Evolutionary conservation across 2,329 filamentous ascomycete species (phyloP), one percentile per base, ranked within the genome.

Genomic region (Penicillium hordei): DNA sequence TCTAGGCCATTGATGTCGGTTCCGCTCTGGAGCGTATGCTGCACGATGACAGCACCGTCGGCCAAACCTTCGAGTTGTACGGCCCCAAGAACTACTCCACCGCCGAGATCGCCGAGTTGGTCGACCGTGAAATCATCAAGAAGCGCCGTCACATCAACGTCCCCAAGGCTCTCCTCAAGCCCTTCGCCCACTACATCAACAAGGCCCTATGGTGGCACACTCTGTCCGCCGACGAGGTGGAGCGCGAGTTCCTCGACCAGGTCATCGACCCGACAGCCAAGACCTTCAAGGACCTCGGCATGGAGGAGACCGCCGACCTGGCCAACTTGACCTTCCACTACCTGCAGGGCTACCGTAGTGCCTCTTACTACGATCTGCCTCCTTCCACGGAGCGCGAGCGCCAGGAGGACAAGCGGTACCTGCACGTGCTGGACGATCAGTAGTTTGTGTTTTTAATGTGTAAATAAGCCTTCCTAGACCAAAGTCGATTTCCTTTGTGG

Each of bases 371-470:
- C 77, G 93, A 99, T 74, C 83, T 97, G 65, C 94, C 94, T 50
- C 93, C 94, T 48, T 88, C 93, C 70, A 97, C 93, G 34, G 93
- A 97, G 80, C 90, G 89, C 77, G 94, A 99, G 83, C 94, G 88
- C 84, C 84, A 85, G 69, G 93, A 97, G 77, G 93, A 97, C 79
- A 94, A 88, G 85, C 94, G 97, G 83, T 99, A 96, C 76, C 81
- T 97, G 75, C 94, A 99, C 76, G 93, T 99, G 60, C 81, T 91
- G 72, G 91, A 96, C 75, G 89, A 94, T 76, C 86, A 92, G 82
- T 94, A 87, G 70, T 64, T 62, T 64, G 60, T 71, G 63, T 70
- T 70, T 70, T 67, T 67, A 68, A 67, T 65, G 63, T 76, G 73
- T 76, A 76, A 68, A 75, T 76, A 75, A 72, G 68, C 65, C 63